A percentile compares a stretch with the other conserved stretches of the same genome.
phyloP scores from a whole-genome alignment of 2,329 filamentous ascomycete genomes.

The Cercospora berteroae region DNA sequence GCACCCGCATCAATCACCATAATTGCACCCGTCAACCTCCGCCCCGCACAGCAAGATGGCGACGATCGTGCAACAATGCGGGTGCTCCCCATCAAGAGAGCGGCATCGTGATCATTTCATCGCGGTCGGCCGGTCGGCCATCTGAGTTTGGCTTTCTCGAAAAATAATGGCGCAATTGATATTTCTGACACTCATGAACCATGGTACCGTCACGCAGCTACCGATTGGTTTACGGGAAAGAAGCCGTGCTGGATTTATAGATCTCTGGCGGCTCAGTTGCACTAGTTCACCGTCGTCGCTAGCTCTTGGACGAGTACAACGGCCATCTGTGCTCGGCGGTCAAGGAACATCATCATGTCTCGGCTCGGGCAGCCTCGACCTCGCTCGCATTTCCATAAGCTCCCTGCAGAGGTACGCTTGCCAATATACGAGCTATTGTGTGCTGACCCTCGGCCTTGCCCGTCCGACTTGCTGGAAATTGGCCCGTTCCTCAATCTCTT shows the following conservation, averaged over 20 bases:
- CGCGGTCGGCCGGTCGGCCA: background rate
- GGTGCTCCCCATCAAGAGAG: too few species aligned
- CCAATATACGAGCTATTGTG: background rate
- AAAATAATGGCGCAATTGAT: background rate
- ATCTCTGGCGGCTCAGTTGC: background rate
- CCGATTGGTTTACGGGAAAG: background rate
- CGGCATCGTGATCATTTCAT: background rate
- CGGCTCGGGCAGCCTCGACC: background rate
- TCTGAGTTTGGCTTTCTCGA: background rate
- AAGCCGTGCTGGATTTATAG: background rate
- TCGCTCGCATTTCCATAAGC: background rate
- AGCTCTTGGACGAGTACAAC: background rate
- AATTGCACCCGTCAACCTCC: background rate
- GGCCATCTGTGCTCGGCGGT: background rate
- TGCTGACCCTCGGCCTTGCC: background rate
- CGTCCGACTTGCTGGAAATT: background rate
- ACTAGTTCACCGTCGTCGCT: background rate
- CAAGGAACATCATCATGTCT: background rate
- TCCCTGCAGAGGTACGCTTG: background rate
- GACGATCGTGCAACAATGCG: background rate
- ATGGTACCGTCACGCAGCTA: background rate
- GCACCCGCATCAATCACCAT: background rate
- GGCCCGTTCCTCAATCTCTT: background rate
- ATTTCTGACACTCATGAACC: background rate
- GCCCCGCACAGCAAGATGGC: background rate